Evolutionary conservation across 2,329 filamentous ascomycete species (phyloP), one percentile per base, ranked within the genome.

Genomic region (Aspergillus pseudonomiae): DNA sequence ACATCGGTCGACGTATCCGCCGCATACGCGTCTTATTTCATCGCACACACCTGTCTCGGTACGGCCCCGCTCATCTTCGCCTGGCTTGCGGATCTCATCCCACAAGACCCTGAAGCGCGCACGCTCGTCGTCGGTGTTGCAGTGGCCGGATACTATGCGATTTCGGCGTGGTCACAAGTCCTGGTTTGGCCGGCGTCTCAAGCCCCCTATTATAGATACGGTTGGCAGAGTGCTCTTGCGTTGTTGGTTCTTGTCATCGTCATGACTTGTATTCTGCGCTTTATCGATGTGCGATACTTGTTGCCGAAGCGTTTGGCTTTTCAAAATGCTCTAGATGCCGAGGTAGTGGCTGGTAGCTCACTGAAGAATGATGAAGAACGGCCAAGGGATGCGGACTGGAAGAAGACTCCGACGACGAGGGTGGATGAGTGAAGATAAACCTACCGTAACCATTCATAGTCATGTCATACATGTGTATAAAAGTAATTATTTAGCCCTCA

Each of bases 21-120:
- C 30, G 52, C 52, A 24, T 54, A 54, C 30, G 52, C 52, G 3
- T 54, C 52, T 0, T 54, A 54, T n/a, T 54, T 54, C 30, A 54
- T 54, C 12, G 19, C 52, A 16, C 19, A 54, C 28, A 54, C n/a
- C 10, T 54, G 52, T 6, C 52, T 54, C 10, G 52, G 52, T 26
- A 54, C 52, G 1, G 52, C 52, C n/a, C 52, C 52, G 30, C 52
- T 54, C n/a, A 54, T 54, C 12, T 54, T 54, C 4, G 52, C 52
- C 10, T 54, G 52, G 52, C 32, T 54, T n/a, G 4, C 52, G 3
- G 52, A 54, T 6, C 30, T 54, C 19, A 54, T 54, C 12, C 52
- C 52, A 4, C 52, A 54, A 19, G 52, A 54, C 10, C 52, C 52
- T 14, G 52, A 54, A 24, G 52, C 52, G 28, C 52, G 52, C 52